Percentiles rank a stretch among this genome's conserved stretches.
Evolutionary conservation across 352 stramenopile genomes (phyloP).

Genomic region (Blastocystis hominis): DNA sequence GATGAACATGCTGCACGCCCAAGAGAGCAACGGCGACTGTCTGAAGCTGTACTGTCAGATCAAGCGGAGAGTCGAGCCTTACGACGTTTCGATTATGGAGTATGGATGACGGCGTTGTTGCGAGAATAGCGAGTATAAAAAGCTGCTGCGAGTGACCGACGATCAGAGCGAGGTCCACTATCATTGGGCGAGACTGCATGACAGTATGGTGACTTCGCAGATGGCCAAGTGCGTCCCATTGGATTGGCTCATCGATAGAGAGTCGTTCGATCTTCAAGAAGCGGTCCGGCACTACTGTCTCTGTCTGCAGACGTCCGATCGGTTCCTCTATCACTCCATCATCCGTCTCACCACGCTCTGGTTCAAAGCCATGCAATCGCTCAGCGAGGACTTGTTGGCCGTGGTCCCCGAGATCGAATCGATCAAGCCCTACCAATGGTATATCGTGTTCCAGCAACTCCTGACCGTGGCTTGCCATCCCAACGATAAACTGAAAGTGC

Average conservation of each 20-base stretch:
- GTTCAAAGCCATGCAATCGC: neutral
- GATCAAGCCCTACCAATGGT: conserved; percentile 78
- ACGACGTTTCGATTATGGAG: conserved; percentile 11
- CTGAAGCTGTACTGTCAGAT: neutral
- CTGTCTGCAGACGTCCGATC: neutral
- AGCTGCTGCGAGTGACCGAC: neutral
- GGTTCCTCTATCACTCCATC: conserved; percentile 8
- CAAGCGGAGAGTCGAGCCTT: conserved; percentile 13
- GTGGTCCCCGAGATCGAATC: neutral
- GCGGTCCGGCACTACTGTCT: conserved; percentile 16
- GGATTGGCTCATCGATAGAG: neutral
- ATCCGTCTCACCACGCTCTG: conserved; percentile 38
- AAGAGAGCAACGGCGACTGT: neutral
- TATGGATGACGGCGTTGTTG: neutral
- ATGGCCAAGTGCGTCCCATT: neutral
- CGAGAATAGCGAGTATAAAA: neutral
- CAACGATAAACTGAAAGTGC: conserved; percentile 78
- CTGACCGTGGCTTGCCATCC: conserved; percentile 83
- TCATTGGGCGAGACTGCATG: neutral
- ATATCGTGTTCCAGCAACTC: conserved; percentile 93
- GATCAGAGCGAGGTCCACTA: neutral
- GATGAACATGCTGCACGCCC: neutral
- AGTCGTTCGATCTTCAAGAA: neutral
- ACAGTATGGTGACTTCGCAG: neutral
- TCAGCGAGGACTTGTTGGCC: neutral